Base-by-base conservation (phyloP, 1,139 yeast species). In the Saccharomyces uvarum region DNA sequence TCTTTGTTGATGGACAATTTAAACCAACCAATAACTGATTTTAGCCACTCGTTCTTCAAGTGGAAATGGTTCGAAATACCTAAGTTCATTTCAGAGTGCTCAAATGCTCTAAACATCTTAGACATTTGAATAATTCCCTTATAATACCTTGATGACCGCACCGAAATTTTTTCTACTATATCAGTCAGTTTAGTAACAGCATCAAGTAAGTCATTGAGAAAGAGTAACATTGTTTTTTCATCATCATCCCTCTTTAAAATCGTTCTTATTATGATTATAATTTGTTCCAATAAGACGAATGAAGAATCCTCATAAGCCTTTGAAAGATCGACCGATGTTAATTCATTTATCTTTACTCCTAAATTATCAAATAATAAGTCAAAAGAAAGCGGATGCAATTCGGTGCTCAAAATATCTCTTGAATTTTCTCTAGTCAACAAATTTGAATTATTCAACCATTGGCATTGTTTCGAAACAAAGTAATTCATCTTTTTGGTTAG, bases 1-100 rank as follows among this genome's bases (percentile, higher is more conserved):
- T 73, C 68, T 58, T 66, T 60, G 53, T 64, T 59, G 51, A 70
- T 62, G 0, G 88, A 79, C 50, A 74, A 72, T 56, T 84, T 91
- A 53, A 88, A 76, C 91, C 95, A 88, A 47, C 80, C 83, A 19
- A 83, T 78, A 4, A 81, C 77, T 6, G 78, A 68, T 60, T 82
- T 78, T 2, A 89, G 81, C 70, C 82, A 80, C 49, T 72, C 71
- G 64, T 86, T 88, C 60, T 93, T 80, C 16, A 79, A 60, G 52
- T 75, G 74, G 59, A 77, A 77, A 49, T 84, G 86, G 48, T 90
- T 89, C 47, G 76, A 71, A 49, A 69, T 75, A 67, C 66, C 82
- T 62, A 59, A 72, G 49, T 76, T 78, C 3, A 51, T 56, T 56
- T 69, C 70, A 28, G 73, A 82, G 72, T 49, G 66, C 53, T 84